Conservation (phyloP, 805 yeast species). For the Torulaspora indica region DNA sequence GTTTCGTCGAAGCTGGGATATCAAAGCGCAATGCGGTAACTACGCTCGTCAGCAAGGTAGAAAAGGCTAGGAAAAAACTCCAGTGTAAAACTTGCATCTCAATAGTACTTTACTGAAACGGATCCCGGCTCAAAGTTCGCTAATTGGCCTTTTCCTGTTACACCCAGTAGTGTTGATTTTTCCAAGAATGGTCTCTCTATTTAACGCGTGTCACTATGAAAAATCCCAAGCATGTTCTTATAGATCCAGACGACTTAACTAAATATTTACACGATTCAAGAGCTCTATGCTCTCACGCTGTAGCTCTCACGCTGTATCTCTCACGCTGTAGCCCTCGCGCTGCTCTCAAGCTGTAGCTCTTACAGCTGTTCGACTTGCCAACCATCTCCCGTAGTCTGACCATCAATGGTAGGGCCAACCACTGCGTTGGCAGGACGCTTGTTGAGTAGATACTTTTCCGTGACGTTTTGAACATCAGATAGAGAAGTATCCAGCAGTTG, state of each 20-base stretch:
- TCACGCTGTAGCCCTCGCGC: too few relatives aligned
- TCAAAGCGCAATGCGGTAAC: constrained; percentile 48
- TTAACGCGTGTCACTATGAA: constrained; percentile 7
- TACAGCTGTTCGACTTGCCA: constrained; percentile 22
- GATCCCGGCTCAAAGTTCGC: neutral
- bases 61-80: constrained; percentile 9
- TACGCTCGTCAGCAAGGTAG: neutral
- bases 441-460: constrained; percentile 49
- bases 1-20: constrained; percentile 43
- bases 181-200: neutral
- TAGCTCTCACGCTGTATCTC: too few relatives aligned
- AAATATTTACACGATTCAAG: constrained; percentile 1
- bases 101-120: neutral
- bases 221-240: neutral
- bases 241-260: neutral
- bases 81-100: constrained; percentile 5
- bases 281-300: neutral
- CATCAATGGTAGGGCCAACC: constrained; percentile 22
- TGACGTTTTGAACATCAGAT: constrained; percentile 57
- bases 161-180: neutral
- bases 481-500: constrained; percentile 61
- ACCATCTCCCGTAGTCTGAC: constrained; percentile 12
- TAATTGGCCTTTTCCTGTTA: neutral
- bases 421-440: constrained; percentile 17
- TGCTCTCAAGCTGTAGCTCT: too few relatives aligned